Base-by-base conservation (phyloP, 371 early-diverging fungal species). In the Mortierella polycephala region DNA sequence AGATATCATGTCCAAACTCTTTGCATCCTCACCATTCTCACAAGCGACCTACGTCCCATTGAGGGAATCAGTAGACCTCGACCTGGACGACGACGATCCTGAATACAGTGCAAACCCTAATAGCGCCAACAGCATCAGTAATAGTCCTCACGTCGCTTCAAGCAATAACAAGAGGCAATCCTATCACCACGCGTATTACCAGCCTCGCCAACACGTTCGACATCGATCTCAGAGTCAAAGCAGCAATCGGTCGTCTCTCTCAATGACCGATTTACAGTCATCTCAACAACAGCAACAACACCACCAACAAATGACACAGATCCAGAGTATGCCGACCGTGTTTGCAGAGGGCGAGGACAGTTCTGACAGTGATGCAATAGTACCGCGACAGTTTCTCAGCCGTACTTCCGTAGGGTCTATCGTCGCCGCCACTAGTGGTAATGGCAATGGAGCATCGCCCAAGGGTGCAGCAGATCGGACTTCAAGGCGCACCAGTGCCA, bases 1-100 rank as follows among this genome's bases (percentile, higher is more conserved):
- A 30, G n/a, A 10, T 8, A 52, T 30, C 62, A 75, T 75, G 75
- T 60, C 65, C 44, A 69, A 60, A 47, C 62, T 75, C 44, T 69
- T 75, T 49, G 52, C 66, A 30, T 44, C 74, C 11, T 68, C 74
- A 6, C 54, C 75, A 13, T 75, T 65, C 62, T 64, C 75, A 5
- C 75, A 69, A 51, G 62, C 75, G 57, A 64, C 57, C 9, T 75
- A 75, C 44, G 69, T 58, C 62, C 75, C 75, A 16, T 41, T 75
- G 23, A 59, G 68, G 59, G 57, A 39, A 20, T 11, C 61, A 65
- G 66, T 69, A 46, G 75, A 64, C 14, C 57, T 41, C 18, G 41
- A 41, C 30, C 60, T 63, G 5, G 63, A 68, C 65, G 61, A 67
- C 63, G 65, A 74, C 66, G 65, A 69, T 40, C 65, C 60, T 42